A percentile compares a stretch with the other conserved stretches of the same genome.
phyloP scores from a whole-genome alignment of 495 filamentous ascomycete genomes.

The Penicillium paxilli region DNA sequence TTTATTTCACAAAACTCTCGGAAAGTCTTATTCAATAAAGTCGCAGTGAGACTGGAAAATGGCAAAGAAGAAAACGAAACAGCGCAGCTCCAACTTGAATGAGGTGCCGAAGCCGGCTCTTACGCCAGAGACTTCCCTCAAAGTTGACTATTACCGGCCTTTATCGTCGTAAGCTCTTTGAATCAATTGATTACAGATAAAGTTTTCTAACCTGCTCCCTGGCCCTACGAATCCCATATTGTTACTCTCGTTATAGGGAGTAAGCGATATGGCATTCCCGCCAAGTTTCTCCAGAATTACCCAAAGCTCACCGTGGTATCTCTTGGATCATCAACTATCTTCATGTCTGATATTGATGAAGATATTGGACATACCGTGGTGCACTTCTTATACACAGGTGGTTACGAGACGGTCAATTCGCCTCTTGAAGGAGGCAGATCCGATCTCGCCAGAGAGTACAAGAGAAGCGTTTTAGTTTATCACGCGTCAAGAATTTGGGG shows the following conservation, averaged over 20 bases:
- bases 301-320: not conserved
- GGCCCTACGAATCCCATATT: conserved; percentile 3
- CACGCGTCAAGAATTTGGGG: conserved; percentile 9
- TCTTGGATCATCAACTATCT: conserved; percentile 1
- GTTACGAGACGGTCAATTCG: conserved; percentile 7
- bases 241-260: conserved; percentile 4
- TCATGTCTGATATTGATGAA: conserved; percentile 8
- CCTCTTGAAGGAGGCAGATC: not conserved
- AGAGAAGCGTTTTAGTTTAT: conserved; percentile 13
- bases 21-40: conserved; percentile 4
- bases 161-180: conserved; percentile 7
- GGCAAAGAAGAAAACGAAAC: conserved; percentile 14
- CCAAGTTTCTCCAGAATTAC: conserved; percentile 1
- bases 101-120: not conserved
- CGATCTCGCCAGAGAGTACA: conserved; percentile 10
- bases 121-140: conserved; percentile 8
- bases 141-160: conserved; percentile 10
- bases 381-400: conserved; percentile 9
- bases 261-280: conserved; percentile 10
- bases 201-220: conserved; percentile 6
- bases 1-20: conserved; percentile 3
- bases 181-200: not conserved
- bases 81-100: conserved; percentile 7
- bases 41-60: conserved; percentile 1
- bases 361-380: conserved; percentile 10